Evolutionary conservation across 345 rosid species (phyloP), one percentile per base, ranked within the genome.

Genomic region (Reutealis trisperma): DNA sequence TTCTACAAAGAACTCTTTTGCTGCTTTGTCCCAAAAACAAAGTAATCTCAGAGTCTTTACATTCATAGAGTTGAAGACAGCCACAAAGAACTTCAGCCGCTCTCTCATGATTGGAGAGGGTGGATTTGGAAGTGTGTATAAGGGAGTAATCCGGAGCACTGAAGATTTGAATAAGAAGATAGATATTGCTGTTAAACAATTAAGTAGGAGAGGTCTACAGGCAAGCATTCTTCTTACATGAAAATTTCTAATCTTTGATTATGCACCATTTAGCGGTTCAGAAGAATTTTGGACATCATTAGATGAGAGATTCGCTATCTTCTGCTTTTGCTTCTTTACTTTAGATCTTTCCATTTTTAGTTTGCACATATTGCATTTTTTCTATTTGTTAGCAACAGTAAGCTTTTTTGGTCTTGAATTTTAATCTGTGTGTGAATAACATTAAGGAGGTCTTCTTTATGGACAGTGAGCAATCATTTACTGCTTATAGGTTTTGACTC

Each of bases 21-120:
- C 91, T 57, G 88, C 68, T 22, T 74, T 96, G 81, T 85, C 98
- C 51, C 93, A 85, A 79, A 87, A 90, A 78, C 96, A 85, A 60
- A 86, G 90, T 77, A 90, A 92, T 81, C 92, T 96, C 73, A 87
- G 86, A 80, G 91, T 82, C 63, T 96, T 96, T 86, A 78, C 85
- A 24, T 88, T 92, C 66, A 79, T 82, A 8, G 99, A 96, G 76
- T 80, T 96, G 84, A 96, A 90, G 83, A 74, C 87, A 8, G 93
- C 97, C 64, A 96, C 99, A 0, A 93, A 96, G 88, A 92, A 88
- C 75, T 96, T 96, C 83, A 90, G 91, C 84, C 92, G 98, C 4
- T 89, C 98, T 45, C 85, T 96, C 69, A 92, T 96, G 97, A 79
- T 96, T 54, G 96, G 99, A 67, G 99, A 95, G 82, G 98, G 99